A percentile compares a stretch with the other conserved stretches of the same genome.
Conservation (phyloP, 2,329 filamentous ascomycete species). For the Fusarium oligoseptatum region DNA sequence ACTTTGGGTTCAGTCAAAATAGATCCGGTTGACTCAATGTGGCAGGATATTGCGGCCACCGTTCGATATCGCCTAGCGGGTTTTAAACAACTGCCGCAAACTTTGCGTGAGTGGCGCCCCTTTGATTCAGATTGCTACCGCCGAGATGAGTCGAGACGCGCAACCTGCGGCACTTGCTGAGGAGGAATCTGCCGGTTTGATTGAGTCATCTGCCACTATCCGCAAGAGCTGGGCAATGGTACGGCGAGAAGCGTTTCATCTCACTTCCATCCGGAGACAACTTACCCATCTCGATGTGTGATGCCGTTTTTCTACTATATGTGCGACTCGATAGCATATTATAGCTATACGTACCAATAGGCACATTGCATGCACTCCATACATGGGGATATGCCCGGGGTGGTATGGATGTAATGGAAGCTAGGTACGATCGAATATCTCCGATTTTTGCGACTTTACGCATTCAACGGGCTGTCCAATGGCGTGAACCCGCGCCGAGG, state of each 20-base stretch:
- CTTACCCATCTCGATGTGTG: background rate
- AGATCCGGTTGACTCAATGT: background rate
- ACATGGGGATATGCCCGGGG: background rate
- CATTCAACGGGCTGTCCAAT: background rate
- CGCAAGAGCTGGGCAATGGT: background rate
- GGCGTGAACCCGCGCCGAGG: conserved; percentile 10
- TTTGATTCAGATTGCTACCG: background rate
- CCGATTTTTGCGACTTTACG: background rate
- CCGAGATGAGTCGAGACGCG: background rate
- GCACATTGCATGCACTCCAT: background rate
- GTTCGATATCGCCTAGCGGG: background rate
- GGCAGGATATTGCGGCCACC: background rate
- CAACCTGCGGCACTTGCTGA: background rate
- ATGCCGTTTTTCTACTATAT: conserved; percentile 1
- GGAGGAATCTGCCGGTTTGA: background rate
- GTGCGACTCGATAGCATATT: background rate
- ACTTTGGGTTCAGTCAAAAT: background rate
- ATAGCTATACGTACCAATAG: background rate
- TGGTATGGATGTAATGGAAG: background rate
- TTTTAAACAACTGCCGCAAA: conserved; percentile 1
- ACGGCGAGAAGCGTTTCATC: background rate
- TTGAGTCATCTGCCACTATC: background rate
- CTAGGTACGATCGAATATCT: conserved; percentile 7
- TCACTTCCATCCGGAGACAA: background rate
- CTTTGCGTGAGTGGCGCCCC: conserved; percentile 2